These are phyloP conservation scores for Sphaceloma murrayae DNA, from an alignment of 2,329 filamentous ascomycete genomes.

Conservation along the genomic window DNA sequence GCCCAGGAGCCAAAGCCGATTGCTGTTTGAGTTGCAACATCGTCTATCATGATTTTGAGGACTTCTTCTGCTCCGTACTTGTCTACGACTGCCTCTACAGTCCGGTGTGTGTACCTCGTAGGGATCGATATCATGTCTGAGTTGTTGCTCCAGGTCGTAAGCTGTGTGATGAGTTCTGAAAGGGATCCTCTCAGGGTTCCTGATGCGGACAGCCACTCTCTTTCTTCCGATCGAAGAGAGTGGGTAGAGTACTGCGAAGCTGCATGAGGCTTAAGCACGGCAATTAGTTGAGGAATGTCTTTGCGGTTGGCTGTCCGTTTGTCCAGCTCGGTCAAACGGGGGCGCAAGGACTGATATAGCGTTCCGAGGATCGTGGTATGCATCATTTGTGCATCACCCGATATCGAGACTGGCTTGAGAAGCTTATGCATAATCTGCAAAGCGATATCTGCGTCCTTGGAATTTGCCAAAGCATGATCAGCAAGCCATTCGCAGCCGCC, in stretches of 20 bases:
- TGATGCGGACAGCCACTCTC: slow-evolving; percentile 53
- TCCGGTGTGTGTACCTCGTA: slow-evolving; percentile 62
- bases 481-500: slow-evolving; percentile 63
- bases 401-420: slow-evolving; percentile 59
- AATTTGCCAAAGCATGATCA: slow-evolving; percentile 56
- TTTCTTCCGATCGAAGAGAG: slow-evolving; percentile 56
- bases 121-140: slow-evolving; percentile 43
- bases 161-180: slow-evolving; percentile 47
- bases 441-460: slow-evolving; percentile 55
- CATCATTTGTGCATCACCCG: slow-evolving; percentile 62
- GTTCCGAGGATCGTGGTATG: slow-evolving; percentile 62
- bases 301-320: slow-evolving; percentile 56
- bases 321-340: slow-evolving; percentile 57
- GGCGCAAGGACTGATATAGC: slow-evolving; percentile 58
- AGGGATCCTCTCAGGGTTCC: slow-evolving; percentile 22
- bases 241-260: slow-evolving; percentile 51
- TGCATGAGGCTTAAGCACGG: slow-evolving; percentile 52
- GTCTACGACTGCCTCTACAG: slow-evolving; percentile 52
- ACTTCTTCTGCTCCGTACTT: slow-evolving; percentile 54
- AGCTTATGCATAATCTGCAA: slow-evolving; percentile 65
- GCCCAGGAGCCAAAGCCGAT: slow-evolving; percentile 50
- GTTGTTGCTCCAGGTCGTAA: slow-evolving; percentile 55
- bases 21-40: slow-evolving; percentile 54
- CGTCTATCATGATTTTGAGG: slow-evolving; percentile 55
- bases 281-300: slow-evolving; percentile 59